A percentile compares a stretch with the other conserved stretches of the same genome.
Conservation (phyloP, 805 yeast species). For the Saturnispora kantuleensis region DNA sequence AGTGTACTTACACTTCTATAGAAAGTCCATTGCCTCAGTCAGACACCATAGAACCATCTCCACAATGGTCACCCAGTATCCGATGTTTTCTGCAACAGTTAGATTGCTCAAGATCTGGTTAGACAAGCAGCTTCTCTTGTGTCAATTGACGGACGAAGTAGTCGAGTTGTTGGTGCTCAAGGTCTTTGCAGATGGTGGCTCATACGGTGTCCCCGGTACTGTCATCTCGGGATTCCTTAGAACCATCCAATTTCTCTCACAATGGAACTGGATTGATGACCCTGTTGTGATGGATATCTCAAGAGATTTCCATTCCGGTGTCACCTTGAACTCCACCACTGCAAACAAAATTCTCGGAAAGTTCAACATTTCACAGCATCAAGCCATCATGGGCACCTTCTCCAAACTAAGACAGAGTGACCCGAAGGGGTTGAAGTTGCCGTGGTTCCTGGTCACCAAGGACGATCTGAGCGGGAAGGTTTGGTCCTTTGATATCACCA, state of each 20-base stretch:
- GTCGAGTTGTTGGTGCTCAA: slow-evolving; percentile 75
- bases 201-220: slow-evolving; percentile 74
- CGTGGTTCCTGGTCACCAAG: slow-evolving; percentile 73
- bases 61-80: slow-evolving; percentile 60
- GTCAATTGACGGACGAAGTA: slow-evolving; percentile 68
- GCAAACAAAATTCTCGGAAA: slow-evolving; percentile 47
- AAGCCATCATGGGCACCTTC: slow-evolving; percentile 54
- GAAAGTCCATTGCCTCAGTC: slow-evolving; percentile 53
- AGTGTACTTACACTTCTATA: slow-evolving; percentile 53
- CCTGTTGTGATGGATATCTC: slow-evolving; percentile 74
- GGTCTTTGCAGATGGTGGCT: slow-evolving; percentile 79
- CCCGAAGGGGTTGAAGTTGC: slow-evolving; percentile 71
- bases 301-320: slow-evolving; percentile 28
- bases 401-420: slow-evolving; percentile 62
- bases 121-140: slow-evolving; percentile 64
- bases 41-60: slow-evolving; percentile 77
- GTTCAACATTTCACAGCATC: slow-evolving; percentile 51
- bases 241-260: slow-evolving; percentile 55
- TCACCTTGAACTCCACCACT: slow-evolving; percentile 11
- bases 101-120: slow-evolving; percentile 86
- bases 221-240: slow-evolving; percentile 75
- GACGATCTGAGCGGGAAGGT: slow-evolving; percentile 79
- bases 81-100: slow-evolving; percentile 67
- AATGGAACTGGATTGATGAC: slow-evolving; percentile 93
- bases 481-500: slow-evolving; percentile 44